Evolutionary conservation across 2,329 filamentous ascomycete genomes (phyloP).

Genomic region (Plenodomus biglobosus): DNA sequence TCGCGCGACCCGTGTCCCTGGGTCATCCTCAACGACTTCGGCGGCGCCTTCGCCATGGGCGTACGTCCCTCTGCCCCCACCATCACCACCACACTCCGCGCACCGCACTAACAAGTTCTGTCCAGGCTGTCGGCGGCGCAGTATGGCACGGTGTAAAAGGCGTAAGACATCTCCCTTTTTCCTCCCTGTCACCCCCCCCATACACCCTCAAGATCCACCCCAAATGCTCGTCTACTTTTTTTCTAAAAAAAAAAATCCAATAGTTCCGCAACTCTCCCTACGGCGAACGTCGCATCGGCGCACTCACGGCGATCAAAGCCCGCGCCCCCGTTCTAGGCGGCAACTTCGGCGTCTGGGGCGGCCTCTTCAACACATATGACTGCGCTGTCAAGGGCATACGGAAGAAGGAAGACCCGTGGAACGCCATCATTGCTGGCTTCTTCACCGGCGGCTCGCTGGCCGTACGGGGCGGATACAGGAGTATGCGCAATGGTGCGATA

Average conservation of each 20-base stretch:
- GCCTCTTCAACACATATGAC: slow-evolving; percentile 93
- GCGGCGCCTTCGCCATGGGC: slow-evolving; percentile 95
- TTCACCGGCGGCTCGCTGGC: slow-evolving; percentile 86
- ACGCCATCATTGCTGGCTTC: slow-evolving; percentile 96
- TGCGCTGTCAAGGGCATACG: slow-evolving; percentile 89
- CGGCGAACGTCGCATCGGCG: slow-evolving; percentile 90
- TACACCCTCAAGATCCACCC: not conserved
- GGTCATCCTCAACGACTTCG: slow-evolving; percentile 96
- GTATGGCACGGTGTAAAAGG: slow-evolving; percentile 98
- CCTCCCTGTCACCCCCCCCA: slow-evolving; percentile 9
- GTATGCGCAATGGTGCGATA: slow-evolving; percentile 92
- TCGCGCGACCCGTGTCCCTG: slow-evolving; percentile 94
- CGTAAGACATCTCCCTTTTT: slow-evolving; percentile 54
- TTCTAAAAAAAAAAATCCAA: no score
- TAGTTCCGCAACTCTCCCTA: slow-evolving; percentile 56
- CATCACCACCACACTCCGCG: not conserved
- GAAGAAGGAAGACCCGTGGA: slow-evolving; percentile 98
- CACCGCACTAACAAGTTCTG: slow-evolving; percentile 13
- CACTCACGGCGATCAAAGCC: slow-evolving; percentile 96
- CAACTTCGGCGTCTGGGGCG: slow-evolving; percentile 98
- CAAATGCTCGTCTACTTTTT: not conserved
- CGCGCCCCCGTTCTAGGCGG: slow-evolving; percentile 93
- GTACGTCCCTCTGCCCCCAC: slow-evolving; percentile 57
- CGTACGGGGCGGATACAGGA: slow-evolving; percentile 86
- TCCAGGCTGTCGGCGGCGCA: slow-evolving; percentile 48